phyloP scores from a whole-genome alignment of 208 protist genomes.

The Wallacemonas rigidus region DNA sequence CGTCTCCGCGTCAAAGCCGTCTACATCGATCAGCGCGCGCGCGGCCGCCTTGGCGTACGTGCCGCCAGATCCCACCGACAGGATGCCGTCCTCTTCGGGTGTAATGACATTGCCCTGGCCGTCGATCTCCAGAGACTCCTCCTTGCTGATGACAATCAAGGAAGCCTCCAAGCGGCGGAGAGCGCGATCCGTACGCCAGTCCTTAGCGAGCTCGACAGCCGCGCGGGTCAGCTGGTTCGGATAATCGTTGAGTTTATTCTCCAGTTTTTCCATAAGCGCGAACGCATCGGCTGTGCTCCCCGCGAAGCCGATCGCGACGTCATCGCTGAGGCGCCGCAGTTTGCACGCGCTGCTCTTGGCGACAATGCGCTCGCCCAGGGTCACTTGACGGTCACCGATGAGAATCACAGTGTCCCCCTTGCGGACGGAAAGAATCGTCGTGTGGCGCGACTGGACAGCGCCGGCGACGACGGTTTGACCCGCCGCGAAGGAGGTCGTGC shows the following conservation, averaged over 20 bases:
- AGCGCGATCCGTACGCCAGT: slow-evolving; percentile 95
- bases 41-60: slow-evolving; percentile 94
- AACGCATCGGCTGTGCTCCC: slow-evolving; percentile 95
- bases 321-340: slow-evolving; percentile 74
- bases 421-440: slow-evolving; percentile 94
- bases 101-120: slow-evolving; percentile 96
- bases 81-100: slow-evolving; percentile 92
- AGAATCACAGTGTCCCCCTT: slow-evolving; percentile 93
- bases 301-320: slow-evolving; percentile 93
- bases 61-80: slow-evolving; percentile 94
- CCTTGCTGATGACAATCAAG: slow-evolving; percentile 90
- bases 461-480: slow-evolving; percentile 27
- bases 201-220: slow-evolving; percentile 95
- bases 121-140: slow-evolving; percentile 93
- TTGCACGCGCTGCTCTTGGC: slow-evolving; percentile 89
- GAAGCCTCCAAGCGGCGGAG: slow-evolving; percentile 94
- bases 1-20: slow-evolving; percentile 84
- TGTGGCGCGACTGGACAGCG: slow-evolving; percentile 72
- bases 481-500: slow-evolving; percentile 45
- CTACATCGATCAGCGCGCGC: slow-evolving; percentile 91
- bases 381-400: slow-evolving; percentile 95
- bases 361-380: slow-evolving; percentile 91
- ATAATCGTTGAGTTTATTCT: slow-evolving; percentile 93
- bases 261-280: slow-evolving; percentile 95
- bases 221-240: slow-evolving; percentile 92